These are phyloP conservation scores for Nemania serpens DNA, from an alignment of 2,329 filamentous ascomycete genomes.

Conservation along the genomic window DNA sequence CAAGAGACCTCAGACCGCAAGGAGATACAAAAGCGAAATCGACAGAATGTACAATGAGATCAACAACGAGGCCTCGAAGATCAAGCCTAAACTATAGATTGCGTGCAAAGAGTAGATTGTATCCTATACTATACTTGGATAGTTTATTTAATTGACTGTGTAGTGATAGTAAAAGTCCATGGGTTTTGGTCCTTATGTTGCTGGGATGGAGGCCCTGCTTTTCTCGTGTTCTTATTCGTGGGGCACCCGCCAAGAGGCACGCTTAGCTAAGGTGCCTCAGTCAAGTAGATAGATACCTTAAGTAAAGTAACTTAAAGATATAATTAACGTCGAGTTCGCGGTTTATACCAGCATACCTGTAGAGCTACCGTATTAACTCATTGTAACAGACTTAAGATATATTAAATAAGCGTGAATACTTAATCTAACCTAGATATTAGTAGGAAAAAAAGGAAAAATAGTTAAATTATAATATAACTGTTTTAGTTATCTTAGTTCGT, in stretches of 20 bases:
- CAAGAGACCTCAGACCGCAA: slow-evolving; percentile 61
- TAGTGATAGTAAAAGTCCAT: slow-evolving; percentile 13
- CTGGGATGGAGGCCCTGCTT: slow-evolving; percentile 1
- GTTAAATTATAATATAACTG: too few species aligned
- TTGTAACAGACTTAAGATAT: too few species aligned
- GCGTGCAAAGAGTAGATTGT: neutral
- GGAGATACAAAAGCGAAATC: slow-evolving; percentile 58
- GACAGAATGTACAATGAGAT: slow-evolving; percentile 63
- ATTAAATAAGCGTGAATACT: too few species aligned
- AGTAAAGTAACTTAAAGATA: too few species aligned
- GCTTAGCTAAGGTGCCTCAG: too few species aligned
- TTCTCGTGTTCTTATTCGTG: neutral
- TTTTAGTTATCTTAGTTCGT: too few species aligned
- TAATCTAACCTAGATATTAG: too few species aligned
- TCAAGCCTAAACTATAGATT: slow-evolving; percentile 53
- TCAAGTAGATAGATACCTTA: too few species aligned
- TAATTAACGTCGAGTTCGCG: too few species aligned
- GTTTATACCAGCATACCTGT: too few species aligned
- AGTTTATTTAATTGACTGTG: slow-evolving; percentile 8
- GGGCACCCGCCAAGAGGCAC: neutral
- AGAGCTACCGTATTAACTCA: too few species aligned
- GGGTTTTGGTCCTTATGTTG: slow-evolving; percentile 9
- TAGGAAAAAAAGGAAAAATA: too few species aligned
- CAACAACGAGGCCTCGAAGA: slow-evolving; percentile 43
- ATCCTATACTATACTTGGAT: neutral